Percentiles rank a stretch among this genome's conserved stretches.
Conservation (phyloP, 202 grass and related monocot genomes). For the Setaria viridis region DNA sequence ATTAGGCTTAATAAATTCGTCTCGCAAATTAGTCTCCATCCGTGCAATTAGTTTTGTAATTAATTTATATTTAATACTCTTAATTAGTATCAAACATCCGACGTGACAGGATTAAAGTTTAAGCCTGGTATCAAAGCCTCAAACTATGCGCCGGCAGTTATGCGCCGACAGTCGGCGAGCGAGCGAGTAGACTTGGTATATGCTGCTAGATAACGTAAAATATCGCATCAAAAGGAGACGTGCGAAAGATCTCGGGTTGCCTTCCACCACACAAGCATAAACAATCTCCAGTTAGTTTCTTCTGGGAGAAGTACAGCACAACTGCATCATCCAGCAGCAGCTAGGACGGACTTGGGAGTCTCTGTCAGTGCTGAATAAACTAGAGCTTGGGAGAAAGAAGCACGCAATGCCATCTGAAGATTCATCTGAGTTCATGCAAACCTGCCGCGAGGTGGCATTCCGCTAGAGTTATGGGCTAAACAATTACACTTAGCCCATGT, state of each 20-base stretch:
- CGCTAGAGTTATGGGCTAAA: slow-evolving; percentile 1
- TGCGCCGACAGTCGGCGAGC: too few species aligned
- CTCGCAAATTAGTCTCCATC: too few species aligned
- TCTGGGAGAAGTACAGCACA: background rate
- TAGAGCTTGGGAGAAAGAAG: slow-evolving; percentile 42
- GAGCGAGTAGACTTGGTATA: too few species aligned
- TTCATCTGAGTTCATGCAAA: background rate
- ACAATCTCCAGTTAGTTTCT: background rate
- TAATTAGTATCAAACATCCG: too few species aligned
- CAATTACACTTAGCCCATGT: too few species aligned
- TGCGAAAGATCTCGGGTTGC: slow-evolving; percentile 20
- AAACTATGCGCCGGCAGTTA: too few species aligned
- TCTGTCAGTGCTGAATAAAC: background rate
- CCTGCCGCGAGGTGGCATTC: background rate
- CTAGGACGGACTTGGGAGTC: background rate
- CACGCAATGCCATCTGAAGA: slow-evolving; percentile 31
- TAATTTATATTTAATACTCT: too few species aligned
- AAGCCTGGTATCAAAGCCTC: too few species aligned
- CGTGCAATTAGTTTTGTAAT: too few species aligned
- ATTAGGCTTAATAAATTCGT: too few species aligned
- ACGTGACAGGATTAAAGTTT: too few species aligned
- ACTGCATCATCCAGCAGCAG: background rate
- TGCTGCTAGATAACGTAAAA: background rate
- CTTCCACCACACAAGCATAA: slow-evolving; percentile 18
- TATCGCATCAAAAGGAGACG: background rate